Evolutionary conservation across 108 stramenopile species (phyloP), one percentile per base, ranked within the genome.

Genomic region (Phaeodactylum tricornutum): DNA sequence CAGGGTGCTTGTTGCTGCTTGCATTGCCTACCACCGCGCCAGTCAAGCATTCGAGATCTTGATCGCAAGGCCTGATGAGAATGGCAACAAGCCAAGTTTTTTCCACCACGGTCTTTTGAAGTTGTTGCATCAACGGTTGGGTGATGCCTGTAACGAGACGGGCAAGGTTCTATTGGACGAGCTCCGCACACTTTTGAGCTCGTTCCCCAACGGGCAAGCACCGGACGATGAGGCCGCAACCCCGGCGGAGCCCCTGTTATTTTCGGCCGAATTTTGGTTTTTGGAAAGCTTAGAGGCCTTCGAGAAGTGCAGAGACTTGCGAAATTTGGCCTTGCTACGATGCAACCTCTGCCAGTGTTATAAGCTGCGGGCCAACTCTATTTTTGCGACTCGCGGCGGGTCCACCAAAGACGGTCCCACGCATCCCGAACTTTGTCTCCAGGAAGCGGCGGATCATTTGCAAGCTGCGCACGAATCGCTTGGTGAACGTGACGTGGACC

Each of bases 221-320:
- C 50, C 33, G 9, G 38, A 41, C 2, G 29, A 30, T 22, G 38
- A 50, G 14, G 24, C 55, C 0, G 30, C 28, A 16, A 33, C 15
- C 0, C 22, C 62, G 1, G 74, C 71, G 14, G 73, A 70, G 17
- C 62, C 62, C 7, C 43, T 89, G 54, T 55, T 90, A 6, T 40
- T 46, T 24, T 90, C 88, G 7, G 88, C 88, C 15, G 61, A 82
- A 51, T 86, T 83, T 51, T 90, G 88, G 84, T 90, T 90, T 53
- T 21, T 43, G 1, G 56, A 76, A 42, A 80, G 79, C 0, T 53
- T 90, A 19, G 51, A 72, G 23, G 65, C 73, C 20, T 90, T 90
- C 44, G 66, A 64, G 16, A 29, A 28, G 9, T 67, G 76, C 22
- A 48, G 58, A 27, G 88, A 90, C 47, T 32, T 76, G 15, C 49